Percentiles rank a stretch among this genome's conserved stretches.
Conservation (phyloP, 1,284 basidiomycete species). For the Leccinum variabile region DNA sequence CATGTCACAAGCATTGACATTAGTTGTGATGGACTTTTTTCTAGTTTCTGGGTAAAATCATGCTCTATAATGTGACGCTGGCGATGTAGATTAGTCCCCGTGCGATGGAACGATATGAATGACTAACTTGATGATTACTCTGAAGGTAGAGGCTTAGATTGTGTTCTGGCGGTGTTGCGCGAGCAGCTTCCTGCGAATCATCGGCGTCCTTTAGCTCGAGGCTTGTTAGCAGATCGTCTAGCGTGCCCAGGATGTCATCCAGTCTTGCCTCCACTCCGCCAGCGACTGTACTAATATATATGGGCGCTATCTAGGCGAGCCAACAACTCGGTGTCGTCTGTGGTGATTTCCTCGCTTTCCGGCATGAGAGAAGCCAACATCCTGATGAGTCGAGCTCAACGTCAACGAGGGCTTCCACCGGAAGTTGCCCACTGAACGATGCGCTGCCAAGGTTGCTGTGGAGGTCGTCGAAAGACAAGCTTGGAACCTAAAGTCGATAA, state of each 20-base stretch:
- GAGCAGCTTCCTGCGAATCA: neutral
- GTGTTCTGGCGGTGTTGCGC: conserved; percentile 2
- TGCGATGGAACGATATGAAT: neutral
- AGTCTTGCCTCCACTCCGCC: conserved; percentile 56
- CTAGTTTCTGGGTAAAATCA: conserved; percentile 14
- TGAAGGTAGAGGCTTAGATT: neutral
- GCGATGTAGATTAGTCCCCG: neutral
- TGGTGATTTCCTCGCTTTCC: conserved; percentile 35
- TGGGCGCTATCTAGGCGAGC: conserved; percentile 52
- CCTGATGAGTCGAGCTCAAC: conserved; percentile 34
- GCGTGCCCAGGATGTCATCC: conserved; percentile 53
- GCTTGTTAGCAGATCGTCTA: conserved; percentile 53
- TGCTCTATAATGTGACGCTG: conserved; percentile 18
- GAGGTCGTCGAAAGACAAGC: conserved; percentile 27
- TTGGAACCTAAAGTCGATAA: conserved; percentile 11
- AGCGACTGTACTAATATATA: conserved; percentile 41
- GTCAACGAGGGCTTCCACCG: conserved; percentile 2
- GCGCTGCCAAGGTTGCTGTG: neutral
- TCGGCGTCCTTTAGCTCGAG: conserved; percentile 36
- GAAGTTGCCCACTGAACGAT: conserved; percentile 1
- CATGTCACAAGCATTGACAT: conserved; percentile 13
- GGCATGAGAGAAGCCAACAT: conserved; percentile 39
- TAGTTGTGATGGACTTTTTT: conserved; percentile 5
- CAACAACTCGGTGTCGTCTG: conserved; percentile 48
- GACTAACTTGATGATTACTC: conserved; percentile 19